Base-by-base conservation (phyloP, 805 yeast genomes). In the Ogataea chonburiensis region DNA sequence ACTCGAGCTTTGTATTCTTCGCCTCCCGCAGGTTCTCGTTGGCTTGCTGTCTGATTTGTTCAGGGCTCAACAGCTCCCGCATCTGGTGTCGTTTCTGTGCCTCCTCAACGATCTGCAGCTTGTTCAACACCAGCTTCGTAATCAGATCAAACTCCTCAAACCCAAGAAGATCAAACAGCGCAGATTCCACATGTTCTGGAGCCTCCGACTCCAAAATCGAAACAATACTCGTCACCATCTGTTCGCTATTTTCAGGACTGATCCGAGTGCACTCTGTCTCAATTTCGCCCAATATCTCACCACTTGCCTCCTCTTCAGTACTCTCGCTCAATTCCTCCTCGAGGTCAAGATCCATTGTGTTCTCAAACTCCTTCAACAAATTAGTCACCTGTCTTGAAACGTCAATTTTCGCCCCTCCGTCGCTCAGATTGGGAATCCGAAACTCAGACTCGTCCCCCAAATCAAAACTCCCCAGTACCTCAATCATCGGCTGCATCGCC, bases 131-230 rank as follows among this genome's bases (percentile, higher is more conserved):
- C 9, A 87, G 61, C 28, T 68, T 72, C 1, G 87, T 71, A 7
- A 89, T 84, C 32, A 89, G 60, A 36, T 87, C 96, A 43, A 93
- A 72, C 53, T 86, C 84, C 17, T 87, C 96, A 49, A 79, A 83
- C 0, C 98, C 98, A 1, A 93, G 58, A 6, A 86, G 67, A 56
- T 88, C 96, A 42, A 86, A 78, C 26, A 93, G 61, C 5, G 75
- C 64, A 5, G 85, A 77, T 52, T 89, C 96, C 9, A 85, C 52
- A 22, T 75, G 83, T 26, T 78, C 81, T 7, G 69, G 61, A 6
- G 62, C 46, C 13, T 64, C 64, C 0, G 67, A 50, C 3, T 53
- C 48, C 3, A 75, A 31, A 1, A 64, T 60, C 49, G 50, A 31
- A 28, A 63, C 42, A 11, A 61, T 39, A 5, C 64, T 41, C 35